Base-by-base conservation (phyloP, 148 eudicot species). In the Agrostemma githago region DNA sequence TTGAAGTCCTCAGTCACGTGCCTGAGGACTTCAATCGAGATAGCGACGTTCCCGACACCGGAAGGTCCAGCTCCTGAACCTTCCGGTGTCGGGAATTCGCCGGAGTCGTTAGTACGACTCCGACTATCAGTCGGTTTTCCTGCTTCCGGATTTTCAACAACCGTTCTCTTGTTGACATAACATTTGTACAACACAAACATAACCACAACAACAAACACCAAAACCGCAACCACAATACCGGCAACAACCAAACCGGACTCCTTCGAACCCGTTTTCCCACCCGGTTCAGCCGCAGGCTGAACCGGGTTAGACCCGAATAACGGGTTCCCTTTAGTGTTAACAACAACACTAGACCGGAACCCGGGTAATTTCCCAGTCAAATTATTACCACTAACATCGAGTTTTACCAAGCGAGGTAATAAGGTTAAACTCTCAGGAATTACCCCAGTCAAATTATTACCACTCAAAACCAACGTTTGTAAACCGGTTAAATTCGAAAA, bases 1-100 rank as follows among this genome's bases (percentile, higher is more conserved):
- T 82, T 87, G 65, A 92, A 92, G 65, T 88, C 83, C 66, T 83
- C 21, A 0, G 97, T 92, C 59, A 87, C 95, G 41, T 88, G 81
- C n/a, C 90, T 76, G 15, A 92, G 85, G 6, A 87, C 76, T 43
- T 78, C 68, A 26, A 78, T 73, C 48, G 81, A 73, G 11, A 78
- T 73, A 10, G 76, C 68, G 2, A 78, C 77, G 73, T 73, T 73
- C 54, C 61, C 56, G 16, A 15, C 62, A 21, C 81, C 34, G 34
- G 34, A 26, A 26, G 34, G 34, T 26, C 34, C 34, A 26, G 34
- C 1, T 26, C 34, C 34, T 26, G 34, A 26, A 26, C 34, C 81
- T 73, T 78, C 81, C 56, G 57, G 66, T 17, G 46, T 59, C 0
- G 76, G 79, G 46, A 85, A 57, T 5, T 85, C 88, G 64, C 82